These are phyloP conservation scores for Coemansia sp. DNA, from an alignment of 192 early-diverging fungal species.

Conservation along the genomic window DNA sequence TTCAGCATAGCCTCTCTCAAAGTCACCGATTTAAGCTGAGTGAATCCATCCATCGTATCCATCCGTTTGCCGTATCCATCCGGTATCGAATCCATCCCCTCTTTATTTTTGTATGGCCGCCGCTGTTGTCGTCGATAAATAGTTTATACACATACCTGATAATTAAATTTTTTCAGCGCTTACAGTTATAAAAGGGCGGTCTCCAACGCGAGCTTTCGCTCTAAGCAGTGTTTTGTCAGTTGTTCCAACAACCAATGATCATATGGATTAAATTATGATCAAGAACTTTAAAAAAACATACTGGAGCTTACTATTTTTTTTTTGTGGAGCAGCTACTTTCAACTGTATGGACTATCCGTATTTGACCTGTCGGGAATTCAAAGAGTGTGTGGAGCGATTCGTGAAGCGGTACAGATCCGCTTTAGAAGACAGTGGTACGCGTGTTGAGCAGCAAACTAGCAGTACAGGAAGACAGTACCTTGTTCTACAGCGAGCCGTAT, in stretches of 20 bases:
- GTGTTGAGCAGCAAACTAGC: background rate
- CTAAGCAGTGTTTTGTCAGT: background rate
- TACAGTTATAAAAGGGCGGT: background rate
- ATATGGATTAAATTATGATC: background rate
- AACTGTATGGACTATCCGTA: conserved; percentile 19
- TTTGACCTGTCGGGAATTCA: conserved; percentile 28
- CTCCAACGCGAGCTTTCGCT: background rate
- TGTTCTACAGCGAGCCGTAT: conserved; percentile 2
- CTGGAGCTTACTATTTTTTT: background rate
- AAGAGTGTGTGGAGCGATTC: conserved; percentile 20
- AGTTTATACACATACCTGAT: conserved; percentile 2
- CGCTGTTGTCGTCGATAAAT: background rate
- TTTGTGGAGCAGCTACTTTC: background rate
- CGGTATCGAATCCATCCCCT: background rate
- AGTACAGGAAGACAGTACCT: conserved; percentile 3
- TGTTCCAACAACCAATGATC: background rate
- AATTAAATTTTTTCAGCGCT: conserved; percentile 11
- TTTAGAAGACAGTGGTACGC: background rate
- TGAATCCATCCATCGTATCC: conserved; percentile 5
- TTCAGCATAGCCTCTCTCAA: background rate
- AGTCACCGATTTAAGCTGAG: background rate
- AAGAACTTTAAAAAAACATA: background rate
- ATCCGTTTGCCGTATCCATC: conserved; percentile 4
- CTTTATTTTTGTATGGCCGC: background rate
- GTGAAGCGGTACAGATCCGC: conserved; percentile 1